Conservation (phyloP, 768 basidiomycete genomes). For the Boletus sensibilis region DNA sequence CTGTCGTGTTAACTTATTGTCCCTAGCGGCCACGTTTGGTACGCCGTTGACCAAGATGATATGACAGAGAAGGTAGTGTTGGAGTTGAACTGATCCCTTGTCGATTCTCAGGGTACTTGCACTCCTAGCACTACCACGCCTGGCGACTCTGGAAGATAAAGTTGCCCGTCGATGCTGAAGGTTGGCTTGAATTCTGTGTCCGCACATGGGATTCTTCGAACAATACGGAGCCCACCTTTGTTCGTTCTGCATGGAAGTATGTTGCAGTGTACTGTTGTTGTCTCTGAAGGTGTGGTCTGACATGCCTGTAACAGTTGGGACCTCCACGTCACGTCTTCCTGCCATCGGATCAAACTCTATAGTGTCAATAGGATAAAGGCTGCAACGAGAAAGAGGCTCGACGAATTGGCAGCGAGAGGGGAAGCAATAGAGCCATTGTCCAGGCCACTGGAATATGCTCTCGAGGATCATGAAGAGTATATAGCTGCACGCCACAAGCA, state of each 20-base stretch:
- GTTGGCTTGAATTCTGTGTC: slow-evolving; percentile 56
- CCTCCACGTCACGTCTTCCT: slow-evolving; percentile 52
- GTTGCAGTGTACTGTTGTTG: slow-evolving; percentile 13
- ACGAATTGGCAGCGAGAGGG: slow-evolving; percentile 39
- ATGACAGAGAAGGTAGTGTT: slow-evolving; percentile 17
- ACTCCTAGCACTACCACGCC: slow-evolving; percentile 48
- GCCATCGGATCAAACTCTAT: slow-evolving; percentile 54
- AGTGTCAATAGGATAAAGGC: slow-evolving; percentile 46
- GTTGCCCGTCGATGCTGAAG: slow-evolving; percentile 52
- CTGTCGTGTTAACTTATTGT: neutral
- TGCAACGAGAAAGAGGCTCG: slow-evolving; percentile 43
- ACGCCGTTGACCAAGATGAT: slow-evolving; percentile 13
- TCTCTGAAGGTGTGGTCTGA: neutral
- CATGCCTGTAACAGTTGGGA: slow-evolving; percentile 40
- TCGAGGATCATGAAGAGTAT: slow-evolving; percentile 10
- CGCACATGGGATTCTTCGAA: slow-evolving; percentile 58
- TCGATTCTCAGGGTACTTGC: neutral
- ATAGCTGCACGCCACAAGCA: neutral
- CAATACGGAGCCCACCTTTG: slow-evolving; percentile 55
- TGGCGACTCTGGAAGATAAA: slow-evolving; percentile 55
- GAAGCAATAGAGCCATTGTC: slow-evolving; percentile 25
- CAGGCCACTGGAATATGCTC: slow-evolving; percentile 7
- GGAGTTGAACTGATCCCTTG: neutral
- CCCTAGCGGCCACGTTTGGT: slow-evolving; percentile 17
- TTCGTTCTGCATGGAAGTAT: slow-evolving; percentile 56